A percentile compares a stretch with the other conserved stretches of the same genome.
These are phyloP conservation scores for Lodderomyces theae DNA, from an alignment of 1,139 yeast genomes.

Conservation along the genomic window DNA sequence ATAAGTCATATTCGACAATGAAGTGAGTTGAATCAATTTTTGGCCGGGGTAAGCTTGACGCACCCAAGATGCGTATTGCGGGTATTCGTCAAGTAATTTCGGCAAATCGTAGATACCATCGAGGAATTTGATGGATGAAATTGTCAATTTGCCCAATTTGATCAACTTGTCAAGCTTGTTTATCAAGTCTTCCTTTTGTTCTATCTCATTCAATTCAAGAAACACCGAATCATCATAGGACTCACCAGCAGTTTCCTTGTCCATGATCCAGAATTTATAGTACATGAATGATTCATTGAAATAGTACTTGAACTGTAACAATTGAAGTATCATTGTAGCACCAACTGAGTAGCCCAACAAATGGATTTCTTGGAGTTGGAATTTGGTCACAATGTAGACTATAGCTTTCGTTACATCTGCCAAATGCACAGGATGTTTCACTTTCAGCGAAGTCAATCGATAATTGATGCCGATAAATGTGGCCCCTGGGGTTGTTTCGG, in stretches of 20 bases:
- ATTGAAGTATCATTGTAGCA: slow-evolving; percentile 64
- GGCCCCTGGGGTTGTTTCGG: slow-evolving; percentile 13
- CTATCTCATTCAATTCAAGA: not conserved
- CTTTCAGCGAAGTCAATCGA: slow-evolving; percentile 56
- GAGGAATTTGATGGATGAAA: slow-evolving; percentile 18
- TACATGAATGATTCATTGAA: slow-evolving; percentile 16
- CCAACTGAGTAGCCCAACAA: slow-evolving; percentile 83
- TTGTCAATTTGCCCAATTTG: not conserved
- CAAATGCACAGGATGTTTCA: slow-evolving; percentile 63
- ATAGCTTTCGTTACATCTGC: slow-evolving; percentile 54
- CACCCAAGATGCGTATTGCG: slow-evolving; percentile 26
- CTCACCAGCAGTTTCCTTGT: not conserved
- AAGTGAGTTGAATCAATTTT: slow-evolving; percentile 1
- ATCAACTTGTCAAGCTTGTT: not conserved
- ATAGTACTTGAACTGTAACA: slow-evolving; percentile 31
- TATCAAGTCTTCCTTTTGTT: not conserved
- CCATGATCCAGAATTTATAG: slow-evolving; percentile 15
- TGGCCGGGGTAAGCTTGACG: slow-evolving; percentile 29
- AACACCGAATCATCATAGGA: not conserved
- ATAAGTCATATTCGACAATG: not conserved
- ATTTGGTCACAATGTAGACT: slow-evolving; percentile 21
- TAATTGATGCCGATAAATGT: slow-evolving; percentile 57
- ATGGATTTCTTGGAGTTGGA: slow-evolving; percentile 18
- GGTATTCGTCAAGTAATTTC: slow-evolving; percentile 35
- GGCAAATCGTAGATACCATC: slow-evolving; percentile 42